phyloP scores from a whole-genome alignment of 345 rosid species.

The Cochlearia excelsa region DNA sequence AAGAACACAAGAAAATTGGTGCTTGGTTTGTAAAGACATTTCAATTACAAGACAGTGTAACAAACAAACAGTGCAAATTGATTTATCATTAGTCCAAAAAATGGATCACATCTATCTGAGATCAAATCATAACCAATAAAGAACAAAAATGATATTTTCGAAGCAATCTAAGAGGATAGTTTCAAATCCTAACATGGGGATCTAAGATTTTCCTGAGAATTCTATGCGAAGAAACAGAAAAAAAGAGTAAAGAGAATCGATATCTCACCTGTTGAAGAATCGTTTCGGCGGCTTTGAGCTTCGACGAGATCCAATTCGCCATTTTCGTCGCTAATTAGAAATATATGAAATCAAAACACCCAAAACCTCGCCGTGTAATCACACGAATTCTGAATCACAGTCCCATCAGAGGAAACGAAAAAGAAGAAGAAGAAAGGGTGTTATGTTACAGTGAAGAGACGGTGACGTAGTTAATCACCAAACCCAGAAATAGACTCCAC shows the following conservation, averaged over 20 bases:
- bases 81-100: no score
- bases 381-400: conserved; percentile 12
- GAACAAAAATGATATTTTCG: no score
- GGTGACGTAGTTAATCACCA: conserved; percentile 27
- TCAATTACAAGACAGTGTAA: no score
- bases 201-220: not conserved
- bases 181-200: no score
- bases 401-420: conserved; percentile 20
- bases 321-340: conserved; percentile 25
- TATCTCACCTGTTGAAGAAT: conserved; percentile 66
- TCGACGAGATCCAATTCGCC: conserved; percentile 94
- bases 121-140: no score
- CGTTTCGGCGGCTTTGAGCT: conserved; percentile 88
- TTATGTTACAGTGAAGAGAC: conserved; percentile 14
- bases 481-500: conserved; percentile 8
- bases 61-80: no score
- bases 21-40: no score
- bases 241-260: conserved; percentile 8
- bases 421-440: conserved; percentile 19
- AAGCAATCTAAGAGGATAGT: no score
- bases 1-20: no score
- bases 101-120: no score
- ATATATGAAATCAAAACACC: no score
- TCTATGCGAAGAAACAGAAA: conserved; percentile 13
- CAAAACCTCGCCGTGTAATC: not conserved